phyloP scores from a whole-genome alignment of 2,329 filamentous ascomycete species.

The Annulohypoxylon truncatum region DNA sequence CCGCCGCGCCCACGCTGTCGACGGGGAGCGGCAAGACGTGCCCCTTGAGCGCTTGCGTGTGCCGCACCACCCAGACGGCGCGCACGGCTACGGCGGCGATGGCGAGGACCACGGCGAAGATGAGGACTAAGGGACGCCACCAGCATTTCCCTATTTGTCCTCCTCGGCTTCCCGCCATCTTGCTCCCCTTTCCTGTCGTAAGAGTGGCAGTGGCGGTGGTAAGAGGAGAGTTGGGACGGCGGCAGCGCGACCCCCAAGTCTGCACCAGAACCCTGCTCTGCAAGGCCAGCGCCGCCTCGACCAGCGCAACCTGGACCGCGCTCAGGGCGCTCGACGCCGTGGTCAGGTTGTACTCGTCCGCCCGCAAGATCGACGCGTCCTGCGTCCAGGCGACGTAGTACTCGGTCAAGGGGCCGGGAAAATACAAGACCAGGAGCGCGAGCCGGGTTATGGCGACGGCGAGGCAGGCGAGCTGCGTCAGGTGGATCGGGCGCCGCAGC shows the following conservation, averaged over 20 bases:
- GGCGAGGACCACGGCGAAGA: conserved; percentile 35
- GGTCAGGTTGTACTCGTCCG: conserved; percentile 51
- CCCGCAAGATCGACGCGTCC: conserved; percentile 64
- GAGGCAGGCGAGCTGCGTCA: conserved; percentile 73
- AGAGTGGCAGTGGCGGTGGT: no score
- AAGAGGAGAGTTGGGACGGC: no score
- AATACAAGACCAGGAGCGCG: conserved; percentile 67
- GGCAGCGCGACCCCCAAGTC: conserved; percentile 56
- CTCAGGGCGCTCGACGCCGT: conserved; percentile 57
- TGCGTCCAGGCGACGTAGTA: conserved; percentile 69
- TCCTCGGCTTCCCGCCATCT: background rate
- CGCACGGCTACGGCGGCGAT: conserved; percentile 38
- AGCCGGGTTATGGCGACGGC: conserved; percentile 69
- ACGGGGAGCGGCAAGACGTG: conserved; percentile 41
- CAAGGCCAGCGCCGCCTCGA: conserved; percentile 61
- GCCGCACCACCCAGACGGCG: conserved; percentile 41
- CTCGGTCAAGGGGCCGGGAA: conserved; percentile 69
- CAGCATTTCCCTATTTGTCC: conserved; percentile 20
- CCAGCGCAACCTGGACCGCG: conserved; percentile 58
- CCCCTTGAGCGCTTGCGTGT: conserved; percentile 27
- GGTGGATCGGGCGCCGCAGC: conserved; percentile 71
- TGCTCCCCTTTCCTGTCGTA: no score
- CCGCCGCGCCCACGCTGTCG: conserved; percentile 55
- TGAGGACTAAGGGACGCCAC: conserved; percentile 24
- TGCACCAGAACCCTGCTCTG: conserved; percentile 66